Evolutionary conservation across 768 basidiomycete genomes (phyloP).

Genomic region (Boletus insuetus): DNA sequence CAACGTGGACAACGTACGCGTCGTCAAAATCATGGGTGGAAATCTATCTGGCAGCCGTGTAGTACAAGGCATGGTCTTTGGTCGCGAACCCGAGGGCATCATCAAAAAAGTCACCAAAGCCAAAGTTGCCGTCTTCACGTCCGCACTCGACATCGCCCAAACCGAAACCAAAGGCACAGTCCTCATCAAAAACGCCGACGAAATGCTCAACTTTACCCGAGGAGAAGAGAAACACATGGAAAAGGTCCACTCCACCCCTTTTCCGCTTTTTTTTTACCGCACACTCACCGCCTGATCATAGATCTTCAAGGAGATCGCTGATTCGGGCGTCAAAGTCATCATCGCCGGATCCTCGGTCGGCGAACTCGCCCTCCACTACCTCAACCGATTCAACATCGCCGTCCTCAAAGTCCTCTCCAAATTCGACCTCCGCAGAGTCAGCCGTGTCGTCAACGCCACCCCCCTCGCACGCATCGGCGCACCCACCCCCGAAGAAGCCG

Average conservation of each 20-base stretch:
- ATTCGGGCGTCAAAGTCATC: slow-evolving; percentile 91
- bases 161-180: slow-evolving; percentile 99
- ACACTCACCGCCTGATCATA: slow-evolving; percentile 29
- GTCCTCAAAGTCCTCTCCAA: slow-evolving; percentile 97
- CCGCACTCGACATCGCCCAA: slow-evolving; percentile 88
- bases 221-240: slow-evolving; percentile 97
- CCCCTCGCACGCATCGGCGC: slow-evolving; percentile 95
- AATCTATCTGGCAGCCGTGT: slow-evolving; percentile 81
- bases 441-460: slow-evolving; percentile 93
- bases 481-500: slow-evolving; percentile 95
- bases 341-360: slow-evolving; percentile 91
- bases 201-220: slow-evolving; percentile 94
- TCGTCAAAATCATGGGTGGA: slow-evolving; percentile 98
- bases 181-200: slow-evolving; percentile 89
- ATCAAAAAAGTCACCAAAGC: slow-evolving; percentile 81
- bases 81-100: slow-evolving; percentile 88
- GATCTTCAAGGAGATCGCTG: slow-evolving; percentile 97
- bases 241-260: slow-evolving; percentile 46
- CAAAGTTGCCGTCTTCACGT: slow-evolving; percentile 96
- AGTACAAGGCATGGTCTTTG: slow-evolving; percentile 97
- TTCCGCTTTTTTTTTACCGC: background rate
- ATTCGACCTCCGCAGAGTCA: slow-evolving; percentile 92
- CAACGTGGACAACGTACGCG: slow-evolving; percentile 97
- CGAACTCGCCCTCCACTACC: slow-evolving; percentile 95
- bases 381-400: slow-evolving; percentile 90